These are phyloP conservation scores for Thymus mandschuricus DNA, from an alignment of 257 asterid species.

Conservation along the genomic window DNA sequence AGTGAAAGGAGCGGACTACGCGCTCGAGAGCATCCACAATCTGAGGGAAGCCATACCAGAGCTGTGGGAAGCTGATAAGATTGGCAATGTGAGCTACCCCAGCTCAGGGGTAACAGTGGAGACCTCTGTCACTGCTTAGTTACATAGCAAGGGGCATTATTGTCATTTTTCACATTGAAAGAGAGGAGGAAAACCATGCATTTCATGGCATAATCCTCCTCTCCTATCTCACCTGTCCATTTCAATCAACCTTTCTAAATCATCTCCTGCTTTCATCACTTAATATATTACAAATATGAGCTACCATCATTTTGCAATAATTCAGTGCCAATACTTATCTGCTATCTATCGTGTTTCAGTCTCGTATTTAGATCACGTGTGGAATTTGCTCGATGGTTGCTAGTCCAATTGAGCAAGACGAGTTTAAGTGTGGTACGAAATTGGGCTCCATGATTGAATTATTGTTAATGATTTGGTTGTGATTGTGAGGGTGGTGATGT, in stretches of 20 bases:
- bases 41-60: constrained; percentile 91
- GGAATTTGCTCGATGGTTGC: not conserved
- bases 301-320: constrained; percentile 30
- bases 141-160: not conserved
- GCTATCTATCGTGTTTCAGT: not conserved
- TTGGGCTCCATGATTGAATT: not conserved
- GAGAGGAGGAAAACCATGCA: not conserved
- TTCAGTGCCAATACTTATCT: not conserved
- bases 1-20: constrained; percentile 89
- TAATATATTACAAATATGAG: constrained; percentile 18
- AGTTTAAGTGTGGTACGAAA: constrained; percentile 12
- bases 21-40: constrained; percentile 87
- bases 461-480: constrained; percentile 38
- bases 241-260: constrained; percentile 44
- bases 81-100: constrained; percentile 61
- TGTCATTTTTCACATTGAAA: constrained; percentile 9
- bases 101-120: constrained; percentile 69
- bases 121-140: constrained; percentile 80
- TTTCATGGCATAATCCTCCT: constrained; percentile 31
- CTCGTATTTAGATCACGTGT: not conserved
- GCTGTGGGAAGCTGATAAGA: constrained; percentile 75
- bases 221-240: not conserved
- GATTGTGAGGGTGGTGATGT: constrained; percentile 29
- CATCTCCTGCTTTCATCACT: constrained; percentile 35
- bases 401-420: too few relatives aligned